Base-by-base conservation (phyloP, 2,329 filamentous ascomycete genomes). In the Parastagonospora avenae region DNA sequence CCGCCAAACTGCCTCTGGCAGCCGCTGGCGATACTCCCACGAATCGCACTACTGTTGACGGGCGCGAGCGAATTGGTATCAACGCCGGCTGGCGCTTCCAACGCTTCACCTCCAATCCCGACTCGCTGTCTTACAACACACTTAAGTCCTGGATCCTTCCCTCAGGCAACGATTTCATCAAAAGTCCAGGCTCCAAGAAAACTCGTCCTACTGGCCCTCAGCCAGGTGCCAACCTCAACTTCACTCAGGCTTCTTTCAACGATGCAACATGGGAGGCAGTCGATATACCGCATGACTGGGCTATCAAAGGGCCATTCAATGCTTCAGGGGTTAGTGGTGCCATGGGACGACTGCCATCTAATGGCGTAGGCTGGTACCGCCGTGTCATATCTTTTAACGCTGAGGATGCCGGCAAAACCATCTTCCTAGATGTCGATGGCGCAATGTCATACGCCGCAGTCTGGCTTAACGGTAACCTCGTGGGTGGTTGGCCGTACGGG, bases 361-460 rank as follows among this genome's bases (percentile, higher is more conserved):
- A 81, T 10, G 80, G 80, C 1, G 75, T 82, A 2, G 79, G 75
- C 0, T 81, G 79, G 80, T 81, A 81, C 55, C 74, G 79, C 8
- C 69, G 72, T 14, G 74, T 60, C 2, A 4, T 81, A 6, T 54
- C 58, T 0, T 43, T 76, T 8, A n/a, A 33, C 8, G 15, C 42
- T n/a, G 41, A 50, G 0, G 52, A 65, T 2, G 60, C 76, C 27
- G 66, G 63, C 24, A 78, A 75, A 50, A 55, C 63, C 0, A 62
- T 79, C 19, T 80, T 71, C 45, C 66, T 81, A 4, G 79, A 81
- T 15, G 59, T 81, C 15, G 79, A 80, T 50, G 78, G 79, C 9
- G 79, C 79, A 48, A 80, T 79, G 78, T 78, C 78, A 1, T 80
- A 80, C 46, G 68, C 78, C 0, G 73, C 73, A 8, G 78, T 81